Base-by-base conservation (phyloP, 2,329 filamentous ascomycete genomes). In the Colletotrichum scovillei region DNA sequence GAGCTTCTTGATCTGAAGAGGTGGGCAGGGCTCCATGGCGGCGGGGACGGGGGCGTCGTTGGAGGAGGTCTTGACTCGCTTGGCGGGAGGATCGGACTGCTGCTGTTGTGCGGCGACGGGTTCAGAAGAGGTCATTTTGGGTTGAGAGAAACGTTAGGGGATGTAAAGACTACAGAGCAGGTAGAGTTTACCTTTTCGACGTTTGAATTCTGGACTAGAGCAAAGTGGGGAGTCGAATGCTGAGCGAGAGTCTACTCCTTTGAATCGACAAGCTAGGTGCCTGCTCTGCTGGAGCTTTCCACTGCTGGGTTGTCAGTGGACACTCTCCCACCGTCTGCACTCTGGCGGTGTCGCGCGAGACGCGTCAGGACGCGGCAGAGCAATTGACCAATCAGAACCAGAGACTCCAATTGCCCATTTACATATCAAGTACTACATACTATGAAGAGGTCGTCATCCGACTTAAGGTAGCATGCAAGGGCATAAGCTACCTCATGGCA, bases 1-100 rank as follows among this genome's bases (percentile, higher is more conserved):
- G 72, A 98, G 92, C 84, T 97, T 95, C 88, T 98, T 96, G 84
- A 99, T 92, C 75, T 95, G 90, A 64, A 98, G 89, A 3, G 92
- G 86, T n/a, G 92, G 91, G 3, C 82, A 78, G 58, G 83, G 81
- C 69, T 84, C 81, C 78, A 85, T 82, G 71, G 81, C 79, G 66
- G 81, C 79, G 72, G 70, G 74, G 77, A 75, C 69, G 72, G 80
- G 76, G 59, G 76, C 84, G 78, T 76, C 77, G 77, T 85, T 81
- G 38, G 74, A 64, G 38, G 65, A 42, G 75, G 91, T 90, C 87
- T 95, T 97, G 79, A 93, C 89, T 80, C 94, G 91, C 86, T 97
- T 97, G 60, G 94, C 88, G 30, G 94, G 91, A 32, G 94, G 95
- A 9, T 73, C 71, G 52, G 24, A 11, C 26, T 56, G 53, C 53